Base-by-base conservation (phyloP, 352 stramenopile genomes). In the Pythium dissotocum region DNA sequence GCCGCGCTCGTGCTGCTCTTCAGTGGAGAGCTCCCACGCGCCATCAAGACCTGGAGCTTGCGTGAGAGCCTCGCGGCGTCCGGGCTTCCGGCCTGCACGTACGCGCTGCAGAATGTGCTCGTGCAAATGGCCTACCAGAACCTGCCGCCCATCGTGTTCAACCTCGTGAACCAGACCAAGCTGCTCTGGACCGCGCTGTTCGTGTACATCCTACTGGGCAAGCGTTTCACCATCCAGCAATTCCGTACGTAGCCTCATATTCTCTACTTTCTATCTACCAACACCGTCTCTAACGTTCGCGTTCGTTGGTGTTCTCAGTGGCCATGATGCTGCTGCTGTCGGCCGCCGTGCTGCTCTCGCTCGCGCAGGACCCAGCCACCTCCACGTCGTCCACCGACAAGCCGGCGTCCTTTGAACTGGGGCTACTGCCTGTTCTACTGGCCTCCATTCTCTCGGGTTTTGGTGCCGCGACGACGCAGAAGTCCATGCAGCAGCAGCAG, bases 121-220 rank as follows among this genome's bases (percentile, higher is more conserved):
- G 88, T 94, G 60, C 87, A 94, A 65, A 62, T 90, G 16, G 77
- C 88, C 54, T 93, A 92, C 70, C 88, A 95, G 73, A 72, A 94
- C 71, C 67, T 94, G 53, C 82, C 85, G 57, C 88, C 88, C 36
- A 89, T 94, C 54, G 76, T 93, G 30, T 94, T 94, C 69, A 95
- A 94, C 72, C 74, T 95, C 46, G 80, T 95, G 46, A 95, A 95
- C 77, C 88, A 95, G 77, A 94, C 86, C 71, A 95, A 95, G 70
- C 69, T 95, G 30, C 72, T 95, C 26, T 94, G 79, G 59, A 91
- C 88, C 16, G 88, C 88, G 32, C 73, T 94, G 58, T 93, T 94
- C 63, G 81, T 95, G 57, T 91, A 82, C 71, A 59, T 90, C 61
- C 75, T 95, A 46, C 74, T 93, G 52, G 79, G 82, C 38, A 93